phyloP scores from a whole-genome alignment of 1,284 basidiomycete species.

The Fistulinella cinereoalba region DNA sequence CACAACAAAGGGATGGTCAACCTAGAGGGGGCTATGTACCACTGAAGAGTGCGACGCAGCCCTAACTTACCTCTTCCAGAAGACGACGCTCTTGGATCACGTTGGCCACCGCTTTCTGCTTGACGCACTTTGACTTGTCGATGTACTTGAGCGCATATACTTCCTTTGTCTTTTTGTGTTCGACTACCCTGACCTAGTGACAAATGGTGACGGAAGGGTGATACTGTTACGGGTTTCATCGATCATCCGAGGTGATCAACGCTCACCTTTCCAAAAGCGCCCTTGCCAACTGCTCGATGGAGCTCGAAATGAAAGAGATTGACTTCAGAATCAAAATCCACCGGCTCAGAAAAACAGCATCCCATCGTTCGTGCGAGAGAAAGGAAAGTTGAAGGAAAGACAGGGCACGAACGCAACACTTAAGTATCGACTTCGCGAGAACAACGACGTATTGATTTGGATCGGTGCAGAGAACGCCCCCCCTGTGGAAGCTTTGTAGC shows the following conservation, averaged over 20 bases:
- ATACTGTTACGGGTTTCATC: neutral
- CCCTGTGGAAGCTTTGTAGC: slow-evolving; percentile 16
- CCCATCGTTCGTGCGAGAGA: slow-evolving; percentile 51
- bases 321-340: slow-evolving; percentile 93
- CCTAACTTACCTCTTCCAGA: slow-evolving; percentile 74
- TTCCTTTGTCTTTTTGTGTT: slow-evolving; percentile 91
- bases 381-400: slow-evolving; percentile 31
- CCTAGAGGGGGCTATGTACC: slow-evolving; percentile 46
- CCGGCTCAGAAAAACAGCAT: slow-evolving; percentile 66
- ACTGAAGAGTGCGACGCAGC: slow-evolving; percentile 9
- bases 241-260: slow-evolving; percentile 25
- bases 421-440: slow-evolving; percentile 29
- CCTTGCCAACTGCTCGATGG: slow-evolving; percentile 90
- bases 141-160: slow-evolving; percentile 98
- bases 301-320: slow-evolving; percentile 96
- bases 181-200: slow-evolving; percentile 81
- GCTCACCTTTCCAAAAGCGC: slow-evolving; percentile 93
- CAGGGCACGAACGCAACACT: slow-evolving; percentile 15
- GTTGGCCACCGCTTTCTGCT: slow-evolving; percentile 91
- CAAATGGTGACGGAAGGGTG: neutral
- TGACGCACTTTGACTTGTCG: slow-evolving; percentile 90
- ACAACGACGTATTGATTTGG: slow-evolving; percentile 32
- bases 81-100: slow-evolving; percentile 91
- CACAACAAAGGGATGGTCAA: slow-evolving; percentile 93
- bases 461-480: slow-evolving; percentile 4